Evolutionary conservation across 2,329 filamentous ascomycete genomes (phyloP).

Genomic region (Epichloe coenophiala): DNA sequence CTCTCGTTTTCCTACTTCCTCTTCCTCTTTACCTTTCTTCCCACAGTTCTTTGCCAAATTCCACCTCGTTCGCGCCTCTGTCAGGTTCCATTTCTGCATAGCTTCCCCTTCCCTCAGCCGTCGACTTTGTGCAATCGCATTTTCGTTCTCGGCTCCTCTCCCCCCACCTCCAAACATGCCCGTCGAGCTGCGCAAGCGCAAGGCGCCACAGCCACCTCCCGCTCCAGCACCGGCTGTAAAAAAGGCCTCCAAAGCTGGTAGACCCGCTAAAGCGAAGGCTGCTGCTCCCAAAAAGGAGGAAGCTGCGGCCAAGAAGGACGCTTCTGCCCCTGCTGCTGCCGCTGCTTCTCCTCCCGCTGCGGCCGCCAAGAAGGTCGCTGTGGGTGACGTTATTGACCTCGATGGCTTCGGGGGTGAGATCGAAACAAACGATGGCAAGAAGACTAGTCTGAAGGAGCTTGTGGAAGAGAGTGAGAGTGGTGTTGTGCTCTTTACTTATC

Average conservation of each 20-base stretch:
- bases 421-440: conserved; percentile 71
- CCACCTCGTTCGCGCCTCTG: background rate
- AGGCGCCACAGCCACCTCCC: conserved; percentile 35
- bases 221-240: conserved; percentile 29
- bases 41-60: background rate
- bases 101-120: background rate
- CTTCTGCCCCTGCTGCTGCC: conserved; percentile 3
- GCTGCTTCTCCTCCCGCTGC: conserved; percentile 6
- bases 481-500: conserved; percentile 89
- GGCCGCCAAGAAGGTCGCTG: conserved; percentile 30
- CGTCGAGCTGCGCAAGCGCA: conserved; percentile 47
- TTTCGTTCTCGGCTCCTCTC: background rate
- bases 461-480: conserved; percentile 73
- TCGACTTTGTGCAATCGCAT: background rate
- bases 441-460: conserved; percentile 67
- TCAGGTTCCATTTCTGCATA: background rate
- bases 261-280: conserved; percentile 22
- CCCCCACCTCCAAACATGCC: conserved; percentile 29
- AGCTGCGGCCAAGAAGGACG: conserved; percentile 13
- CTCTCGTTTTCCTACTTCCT: conserved; percentile 3
- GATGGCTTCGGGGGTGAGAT: conserved; percentile 57
- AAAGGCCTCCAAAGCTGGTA: conserved; percentile 29
- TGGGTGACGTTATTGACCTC: conserved; percentile 42
- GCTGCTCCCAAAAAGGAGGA: conserved; percentile 11
- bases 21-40: conserved; percentile 4